phyloP scores from a whole-genome alignment of 441 rosid genomes.

The Brassica balearica region DNA sequence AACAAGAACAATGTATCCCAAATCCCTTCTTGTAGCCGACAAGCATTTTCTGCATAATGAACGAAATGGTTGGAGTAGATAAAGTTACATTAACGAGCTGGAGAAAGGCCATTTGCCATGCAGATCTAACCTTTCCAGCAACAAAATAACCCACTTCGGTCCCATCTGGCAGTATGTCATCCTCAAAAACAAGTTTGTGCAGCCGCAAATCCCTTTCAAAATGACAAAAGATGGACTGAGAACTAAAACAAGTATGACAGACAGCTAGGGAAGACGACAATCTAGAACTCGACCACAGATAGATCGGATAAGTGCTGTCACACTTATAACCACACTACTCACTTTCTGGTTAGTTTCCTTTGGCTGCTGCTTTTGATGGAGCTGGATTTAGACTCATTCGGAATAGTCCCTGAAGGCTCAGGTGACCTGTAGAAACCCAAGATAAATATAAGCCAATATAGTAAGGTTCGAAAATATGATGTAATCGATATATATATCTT shows the following conservation, averaged over 20 bases:
- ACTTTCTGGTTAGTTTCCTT: slow-evolving; percentile 87
- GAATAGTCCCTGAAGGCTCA: slow-evolving; percentile 49
- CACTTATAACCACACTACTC: slow-evolving; percentile 42
- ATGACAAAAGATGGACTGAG: slow-evolving; percentile 24
- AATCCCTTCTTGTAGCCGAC: slow-evolving; percentile 83
- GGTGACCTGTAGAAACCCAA: slow-evolving; percentile 55
- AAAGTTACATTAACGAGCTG: slow-evolving; percentile 23
- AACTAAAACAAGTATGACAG: slow-evolving; percentile 24
- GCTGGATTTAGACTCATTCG: slow-evolving; percentile 48
- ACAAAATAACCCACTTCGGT: slow-evolving; percentile 86
- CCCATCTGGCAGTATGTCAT: slow-evolving; percentile 85
- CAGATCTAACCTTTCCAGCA: slow-evolving; percentile 73
- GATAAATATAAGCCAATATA: slow-evolving; percentile 5
- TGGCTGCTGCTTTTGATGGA: slow-evolving; percentile 57
- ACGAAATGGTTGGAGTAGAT: slow-evolving; percentile 40
- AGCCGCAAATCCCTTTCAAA: slow-evolving; percentile 75
- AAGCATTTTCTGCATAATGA: slow-evolving; percentile 73
- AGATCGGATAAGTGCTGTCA: not conserved
- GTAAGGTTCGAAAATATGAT: not conserved
- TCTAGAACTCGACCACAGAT: slow-evolving; percentile 24
- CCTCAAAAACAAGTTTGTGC: slow-evolving; percentile 92
- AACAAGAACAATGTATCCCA: slow-evolving; percentile 88
- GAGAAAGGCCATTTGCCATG: slow-evolving; percentile 8
- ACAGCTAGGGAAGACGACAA: not conserved
- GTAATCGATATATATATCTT: not conserved